These are phyloP conservation scores for Aspergillus costaricaensis DNA, from an alignment of 2,329 filamentous ascomycete genomes.

Conservation along the genomic window DNA sequence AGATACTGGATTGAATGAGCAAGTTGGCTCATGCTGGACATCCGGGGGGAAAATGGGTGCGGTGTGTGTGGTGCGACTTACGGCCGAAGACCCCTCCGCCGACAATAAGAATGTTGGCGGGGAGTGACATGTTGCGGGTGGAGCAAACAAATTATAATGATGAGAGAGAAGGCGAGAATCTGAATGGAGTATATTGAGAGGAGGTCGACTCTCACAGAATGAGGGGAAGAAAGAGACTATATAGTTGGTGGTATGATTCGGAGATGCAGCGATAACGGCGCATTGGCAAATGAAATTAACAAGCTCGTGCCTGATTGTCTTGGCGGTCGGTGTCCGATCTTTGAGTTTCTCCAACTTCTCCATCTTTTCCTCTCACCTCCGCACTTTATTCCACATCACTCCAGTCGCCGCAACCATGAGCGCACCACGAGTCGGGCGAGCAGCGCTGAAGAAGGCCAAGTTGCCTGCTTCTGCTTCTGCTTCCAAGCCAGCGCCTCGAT, in stretches of 20 bases:
- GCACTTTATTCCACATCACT: not conserved
- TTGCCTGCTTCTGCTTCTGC: slow-evolving; percentile 18
- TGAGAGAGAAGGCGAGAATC: not conserved
- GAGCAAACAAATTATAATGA: too few species aligned
- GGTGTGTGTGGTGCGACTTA: slow-evolving; percentile 29
- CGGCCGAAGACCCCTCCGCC: slow-evolving; percentile 48
- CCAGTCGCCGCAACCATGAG: slow-evolving; percentile 26
- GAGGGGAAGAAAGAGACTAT: not conserved
- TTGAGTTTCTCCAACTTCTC: not conserved
- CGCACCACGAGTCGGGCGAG: slow-evolving; percentile 25
- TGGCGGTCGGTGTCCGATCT: slow-evolving; percentile 5
- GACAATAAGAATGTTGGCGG: slow-evolving; percentile 43
- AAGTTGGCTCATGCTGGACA: not conserved
- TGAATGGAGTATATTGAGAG: not conserved
- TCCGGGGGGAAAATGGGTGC: not conserved
- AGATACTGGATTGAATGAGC: slow-evolving; percentile 46
- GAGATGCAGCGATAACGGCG: not conserved
- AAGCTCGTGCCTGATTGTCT: not conserved
- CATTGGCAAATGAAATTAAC: not conserved
- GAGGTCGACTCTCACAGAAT: not conserved
- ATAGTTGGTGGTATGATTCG: not conserved
- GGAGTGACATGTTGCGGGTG: slow-evolving; percentile 30
- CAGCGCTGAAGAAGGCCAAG: slow-evolving; percentile 27
- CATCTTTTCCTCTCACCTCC: not conserved
- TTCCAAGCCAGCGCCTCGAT: not conserved